These are phyloP conservation scores for Aspergillus eucalypticola DNA, from an alignment of 2,329 filamentous ascomycete genomes.

Conservation along the genomic window DNA sequence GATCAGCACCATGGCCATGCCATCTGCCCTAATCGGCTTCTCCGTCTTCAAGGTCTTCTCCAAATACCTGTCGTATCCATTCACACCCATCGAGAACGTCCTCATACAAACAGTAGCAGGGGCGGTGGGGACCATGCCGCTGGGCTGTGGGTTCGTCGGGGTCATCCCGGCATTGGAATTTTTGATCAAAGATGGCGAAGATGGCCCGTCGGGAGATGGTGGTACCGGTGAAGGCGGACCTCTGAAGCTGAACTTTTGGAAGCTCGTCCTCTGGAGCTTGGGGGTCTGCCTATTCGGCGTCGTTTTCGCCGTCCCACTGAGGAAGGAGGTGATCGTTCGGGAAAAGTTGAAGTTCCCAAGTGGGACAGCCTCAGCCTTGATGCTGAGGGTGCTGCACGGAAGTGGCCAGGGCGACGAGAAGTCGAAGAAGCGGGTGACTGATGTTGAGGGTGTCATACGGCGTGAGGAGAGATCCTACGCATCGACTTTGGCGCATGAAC, in stretches of 20 bases:
- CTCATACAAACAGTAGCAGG: slow-evolving; percentile 94
- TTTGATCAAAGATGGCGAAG: slow-evolving; percentile 73
- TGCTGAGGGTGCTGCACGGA: slow-evolving; percentile 88
- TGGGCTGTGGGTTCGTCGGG: slow-evolving; percentile 93
- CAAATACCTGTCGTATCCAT: slow-evolving; percentile 72
- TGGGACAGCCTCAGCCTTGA: slow-evolving; percentile 89
- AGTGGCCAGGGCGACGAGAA: slow-evolving; percentile 47
- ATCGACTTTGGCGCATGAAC: slow-evolving; percentile 37
- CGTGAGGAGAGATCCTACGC: slow-evolving; percentile 31
- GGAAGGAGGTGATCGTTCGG: slow-evolving; percentile 86
- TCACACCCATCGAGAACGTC: slow-evolving; percentile 94
- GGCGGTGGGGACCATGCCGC: slow-evolving; percentile 92
- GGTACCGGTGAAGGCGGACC: slow-evolving; percentile 74
- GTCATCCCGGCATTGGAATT: slow-evolving; percentile 93
- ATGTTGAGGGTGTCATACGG: slow-evolving; percentile 15
- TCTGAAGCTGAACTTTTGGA: slow-evolving; percentile 68
- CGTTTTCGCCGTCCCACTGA: slow-evolving; percentile 88
- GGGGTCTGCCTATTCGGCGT: slow-evolving; percentile 96
- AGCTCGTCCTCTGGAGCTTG: slow-evolving; percentile 84
- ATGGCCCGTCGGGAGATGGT: slow-evolving; percentile 74
- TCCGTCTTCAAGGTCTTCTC: slow-evolving; percentile 84
- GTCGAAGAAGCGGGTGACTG: slow-evolving; percentile 26
- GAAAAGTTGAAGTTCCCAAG: slow-evolving; percentile 94
- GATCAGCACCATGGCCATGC: slow-evolving; percentile 94
- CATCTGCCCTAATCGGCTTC: slow-evolving; percentile 89